phyloP scores from a whole-genome alignment of 306 rosid species.

The Cicer cuneatum region DNA sequence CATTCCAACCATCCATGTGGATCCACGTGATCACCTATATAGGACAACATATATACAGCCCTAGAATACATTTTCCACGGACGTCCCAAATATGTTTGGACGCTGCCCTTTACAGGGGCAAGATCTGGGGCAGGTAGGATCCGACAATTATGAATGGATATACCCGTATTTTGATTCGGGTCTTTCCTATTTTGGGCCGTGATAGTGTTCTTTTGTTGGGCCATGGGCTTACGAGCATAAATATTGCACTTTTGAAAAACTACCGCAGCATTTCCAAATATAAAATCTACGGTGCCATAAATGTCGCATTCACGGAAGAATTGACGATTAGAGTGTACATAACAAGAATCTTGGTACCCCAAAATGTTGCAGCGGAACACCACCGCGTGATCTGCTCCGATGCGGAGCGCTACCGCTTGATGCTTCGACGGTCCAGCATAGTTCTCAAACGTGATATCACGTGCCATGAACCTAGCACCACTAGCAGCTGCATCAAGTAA shows the following conservation, averaged over 20 bases:
- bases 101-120: slow-evolving; percentile 48
- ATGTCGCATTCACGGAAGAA: slow-evolving; percentile 76
- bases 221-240: slow-evolving; percentile 85
- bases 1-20: slow-evolving; percentile 92
- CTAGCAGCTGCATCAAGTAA: slow-evolving; percentile 65
- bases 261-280: slow-evolving; percentile 86
- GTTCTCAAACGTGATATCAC: slow-evolving; percentile 84
- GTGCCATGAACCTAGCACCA: slow-evolving; percentile 79
- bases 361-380: slow-evolving; percentile 63
- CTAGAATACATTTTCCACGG: slow-evolving; percentile 91
- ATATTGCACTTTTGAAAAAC: slow-evolving; percentile 81
- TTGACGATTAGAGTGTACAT: slow-evolving; percentile 93
- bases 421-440: slow-evolving; percentile 78
- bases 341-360: slow-evolving; percentile 81
- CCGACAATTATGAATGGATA: slow-evolving; percentile 80
- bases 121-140: slow-evolving; percentile 71
- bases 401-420: slow-evolving; percentile 94
- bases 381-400: slow-evolving; percentile 88
- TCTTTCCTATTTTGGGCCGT: slow-evolving; percentile 93
- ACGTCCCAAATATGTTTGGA: slow-evolving; percentile 79
- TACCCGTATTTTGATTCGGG: slow-evolving; percentile 94
- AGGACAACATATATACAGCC: slow-evolving; percentile 67
- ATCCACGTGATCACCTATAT: slow-evolving; percentile 66
- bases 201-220: slow-evolving; percentile 74
- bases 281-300: slow-evolving; percentile 84